These are phyloP conservation scores for Priceomyces medius DNA, from an alignment of 805 yeast genomes.

Conservation along the genomic window DNA sequence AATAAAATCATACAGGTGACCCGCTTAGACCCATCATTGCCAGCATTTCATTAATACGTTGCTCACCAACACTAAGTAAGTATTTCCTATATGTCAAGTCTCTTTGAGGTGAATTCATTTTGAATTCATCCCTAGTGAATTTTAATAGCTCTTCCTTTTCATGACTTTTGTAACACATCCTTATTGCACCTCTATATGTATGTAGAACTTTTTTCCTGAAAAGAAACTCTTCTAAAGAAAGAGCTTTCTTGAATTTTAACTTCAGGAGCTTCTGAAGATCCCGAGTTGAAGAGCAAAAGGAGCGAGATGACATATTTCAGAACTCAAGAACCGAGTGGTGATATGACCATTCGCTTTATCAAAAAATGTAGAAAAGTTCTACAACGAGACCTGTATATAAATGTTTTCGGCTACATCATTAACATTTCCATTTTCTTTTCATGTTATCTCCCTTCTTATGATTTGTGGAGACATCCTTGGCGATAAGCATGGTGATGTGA, in stretches of 20 bases:
- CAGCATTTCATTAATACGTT: slow-evolving; percentile 25
- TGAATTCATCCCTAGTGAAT: slow-evolving; percentile 36
- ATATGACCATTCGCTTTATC: too few species aligned
- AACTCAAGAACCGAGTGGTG: too few species aligned
- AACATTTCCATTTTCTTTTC: too few species aligned
- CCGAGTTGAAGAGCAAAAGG: neutral
- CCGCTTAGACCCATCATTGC: slow-evolving; percentile 17
- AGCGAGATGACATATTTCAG: neutral
- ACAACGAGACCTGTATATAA: too few species aligned
- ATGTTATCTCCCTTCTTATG: too few species aligned
- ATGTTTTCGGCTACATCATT: too few species aligned
- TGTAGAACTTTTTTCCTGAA: slow-evolving; percentile 34
- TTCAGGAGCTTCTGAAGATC: slow-evolving; percentile 1
- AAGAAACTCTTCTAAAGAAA: slow-evolving; percentile 40
- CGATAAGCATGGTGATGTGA: too few species aligned
- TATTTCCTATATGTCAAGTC: slow-evolving; percentile 38
- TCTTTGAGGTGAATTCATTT: slow-evolving; percentile 21
- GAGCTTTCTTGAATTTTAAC: slow-evolving; percentile 10
- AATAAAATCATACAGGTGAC: neutral
- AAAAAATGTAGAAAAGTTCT: too few species aligned
- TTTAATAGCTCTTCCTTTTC: slow-evolving; percentile 33
- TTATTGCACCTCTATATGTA: slow-evolving; percentile 32
- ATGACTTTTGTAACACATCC: slow-evolving; percentile 36
- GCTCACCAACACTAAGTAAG: slow-evolving; percentile 34
- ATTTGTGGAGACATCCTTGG: too few species aligned